Base-by-base conservation (phyloP, 1,284 basidiomycete species). In the Polyporus tsugae region DNA sequence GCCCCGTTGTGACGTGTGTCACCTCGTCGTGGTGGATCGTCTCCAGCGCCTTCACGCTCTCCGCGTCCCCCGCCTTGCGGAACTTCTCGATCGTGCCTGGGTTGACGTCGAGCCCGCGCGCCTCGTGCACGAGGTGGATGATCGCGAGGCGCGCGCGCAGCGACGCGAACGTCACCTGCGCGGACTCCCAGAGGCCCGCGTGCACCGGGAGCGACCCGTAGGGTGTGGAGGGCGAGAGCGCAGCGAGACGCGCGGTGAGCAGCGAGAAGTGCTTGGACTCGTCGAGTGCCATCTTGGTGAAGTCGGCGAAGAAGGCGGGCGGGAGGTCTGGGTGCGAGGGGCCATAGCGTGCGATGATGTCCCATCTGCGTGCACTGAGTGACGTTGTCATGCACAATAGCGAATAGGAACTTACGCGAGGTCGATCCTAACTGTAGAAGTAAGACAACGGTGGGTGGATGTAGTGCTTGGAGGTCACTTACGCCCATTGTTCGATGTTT, bases 401-500 rank as follows among this genome's bases (percentile, higher is more conserved):
- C 49, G 1, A 57, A 70, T 11, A n/a, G 6, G 15, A 22, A 84
- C 89, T 79, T 75, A 91, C 86, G 92, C 91, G 7, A 94, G 84
- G 74, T 95, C 92, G 68, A 94, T 93, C 0, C 90, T 91, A 71
- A 4, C 36, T 11, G 3, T 1, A 25, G 11, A 55, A 4, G 29
- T 29, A 6, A 55, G 49, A 15, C 1, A 13, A 22, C 11, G 42
- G 17, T 3, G 13, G n/a, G 19, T 10, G 22, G 9, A 25, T 11
- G 13, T 4, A n/a, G 2, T 6, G n/a, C 7, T 29, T 29, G 0
- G 4, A 6, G 9, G 13, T 11, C 2, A 90, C 90, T 85, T 74
- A 91, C 89, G 95, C 95, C 92, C 94, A 97, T 77, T 95, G 95
- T 75, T 96, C 95, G 63, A 97, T 95, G 77, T 95, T 95, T 0